Evolutionary conservation across 2,329 filamentous ascomycete species (phyloP).

Genomic region (Epicoccum nigrum): DNA sequence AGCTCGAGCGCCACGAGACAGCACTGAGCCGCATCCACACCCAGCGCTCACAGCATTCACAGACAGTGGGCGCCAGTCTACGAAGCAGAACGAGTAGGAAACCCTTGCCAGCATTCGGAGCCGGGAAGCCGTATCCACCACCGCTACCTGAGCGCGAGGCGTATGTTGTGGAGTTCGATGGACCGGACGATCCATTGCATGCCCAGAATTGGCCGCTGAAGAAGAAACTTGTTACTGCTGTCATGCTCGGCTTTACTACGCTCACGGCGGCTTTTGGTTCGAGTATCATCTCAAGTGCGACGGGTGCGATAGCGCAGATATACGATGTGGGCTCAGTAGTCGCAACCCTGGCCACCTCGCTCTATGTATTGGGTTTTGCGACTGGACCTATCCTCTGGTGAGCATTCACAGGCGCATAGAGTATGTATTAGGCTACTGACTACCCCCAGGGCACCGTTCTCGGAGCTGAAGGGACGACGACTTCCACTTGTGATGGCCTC

Average conservation of each 20-base stretch:
- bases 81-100: conserved; percentile 58
- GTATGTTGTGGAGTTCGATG: conserved; percentile 73
- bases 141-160: conserved; percentile 71
- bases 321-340: conserved; percentile 57
- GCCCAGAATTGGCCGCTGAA: conserved; percentile 83
- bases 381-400: conserved; percentile 16
- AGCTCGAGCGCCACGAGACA: conserved; percentile 71
- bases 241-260: conserved; percentile 75
- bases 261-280: conserved; percentile 69
- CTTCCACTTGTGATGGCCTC: conserved; percentile 57
- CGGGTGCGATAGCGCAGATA: conserved; percentile 37
- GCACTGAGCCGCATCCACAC: conserved; percentile 75
- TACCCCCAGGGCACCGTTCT: conserved; percentile 57
- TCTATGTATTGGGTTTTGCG: conserved; percentile 54
- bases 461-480: conserved; percentile 57
- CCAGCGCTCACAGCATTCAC: conserved; percentile 70
- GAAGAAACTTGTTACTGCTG: conserved; percentile 75
- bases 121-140: conserved; percentile 76
- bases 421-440: conserved; percentile 49
- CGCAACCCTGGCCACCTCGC: conserved; percentile 56
- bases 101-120: conserved; percentile 72
- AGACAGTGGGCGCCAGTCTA: conserved; percentile 67
- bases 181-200: conserved; percentile 80
- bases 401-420: neutral
- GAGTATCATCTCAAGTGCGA: conserved; percentile 52